A percentile compares a stretch with the other conserved stretches of the same genome.
These are phyloP conservation scores for Vitis rotundifolia DNA, from an alignment of 164 flowering plant genomes.

Conservation along the genomic window DNA sequence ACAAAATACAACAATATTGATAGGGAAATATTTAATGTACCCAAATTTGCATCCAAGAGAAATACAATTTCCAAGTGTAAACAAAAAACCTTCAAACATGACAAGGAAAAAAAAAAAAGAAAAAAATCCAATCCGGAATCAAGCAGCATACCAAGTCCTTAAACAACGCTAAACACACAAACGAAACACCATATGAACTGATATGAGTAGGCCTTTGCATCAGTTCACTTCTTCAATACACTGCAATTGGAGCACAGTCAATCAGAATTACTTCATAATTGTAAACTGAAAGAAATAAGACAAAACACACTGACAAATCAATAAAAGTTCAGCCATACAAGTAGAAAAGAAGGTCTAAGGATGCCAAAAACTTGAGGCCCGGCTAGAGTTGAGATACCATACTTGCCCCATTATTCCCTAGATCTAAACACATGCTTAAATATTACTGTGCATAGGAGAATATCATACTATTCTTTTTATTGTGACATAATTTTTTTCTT, in stretches of 20 bases:
- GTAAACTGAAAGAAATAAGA: background rate
- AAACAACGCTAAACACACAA: constrained; percentile 1
- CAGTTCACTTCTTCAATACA: constrained; percentile 49
- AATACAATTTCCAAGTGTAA: constrained; percentile 1
- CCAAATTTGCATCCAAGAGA: background rate
- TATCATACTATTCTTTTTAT: background rate
- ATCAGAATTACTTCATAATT: background rate
- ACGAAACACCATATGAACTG: constrained; percentile 5
- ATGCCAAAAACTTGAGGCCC: background rate
- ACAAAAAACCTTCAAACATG: background rate
- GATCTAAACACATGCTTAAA: constrained; percentile 1
- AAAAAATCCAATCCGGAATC: constrained; percentile 15
- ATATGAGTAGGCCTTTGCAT: background rate
- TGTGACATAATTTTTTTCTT: too few species aligned
- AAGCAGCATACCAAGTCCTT: constrained; percentile 4
- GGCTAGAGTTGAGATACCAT: background rate
- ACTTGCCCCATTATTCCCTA: background rate
- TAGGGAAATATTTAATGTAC: background rate
- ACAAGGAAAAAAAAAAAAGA: background rate
- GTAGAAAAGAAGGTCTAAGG: background rate
- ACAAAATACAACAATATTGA: background rate
- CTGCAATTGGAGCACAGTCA: constrained; percentile 26
- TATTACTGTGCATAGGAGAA: background rate
- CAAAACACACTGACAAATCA: too few species aligned
- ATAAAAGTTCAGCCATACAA: too few species aligned